A percentile compares a stretch with the other conserved stretches of the same genome.
phyloP scores from a whole-genome alignment of 495 filamentous ascomycete species.

The Penicillium bovifimosum region DNA sequence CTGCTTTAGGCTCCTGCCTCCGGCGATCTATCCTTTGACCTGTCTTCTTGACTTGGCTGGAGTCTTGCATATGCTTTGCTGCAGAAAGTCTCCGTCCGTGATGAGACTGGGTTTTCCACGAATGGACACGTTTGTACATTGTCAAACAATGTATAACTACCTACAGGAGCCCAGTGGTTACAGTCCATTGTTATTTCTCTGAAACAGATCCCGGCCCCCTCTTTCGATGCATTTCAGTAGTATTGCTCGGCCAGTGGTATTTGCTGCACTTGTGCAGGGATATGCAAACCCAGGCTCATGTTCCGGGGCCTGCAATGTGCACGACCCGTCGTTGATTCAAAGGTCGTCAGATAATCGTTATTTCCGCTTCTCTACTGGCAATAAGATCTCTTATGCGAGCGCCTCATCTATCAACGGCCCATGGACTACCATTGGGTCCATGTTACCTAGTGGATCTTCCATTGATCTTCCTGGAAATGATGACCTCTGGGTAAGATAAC shows the following conservation, averaged over 20 bases:
- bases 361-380: slow-evolving; percentile 69
- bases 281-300: slow-evolving; percentile 54
- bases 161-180: neutral
- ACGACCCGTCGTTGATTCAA: slow-evolving; percentile 61
- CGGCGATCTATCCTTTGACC: neutral
- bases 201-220: neutral
- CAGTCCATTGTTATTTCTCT: neutral
- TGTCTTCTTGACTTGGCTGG: too few species aligned
- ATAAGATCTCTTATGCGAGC: slow-evolving; percentile 58
- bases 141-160: neutral
- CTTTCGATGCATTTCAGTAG: slow-evolving; percentile 4
- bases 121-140: neutral
- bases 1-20: too few species aligned
- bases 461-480: slow-evolving; percentile 56
- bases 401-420: slow-evolving; percentile 57
- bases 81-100: neutral
- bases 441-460: slow-evolving; percentile 52
- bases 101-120: slow-evolving; percentile 1
- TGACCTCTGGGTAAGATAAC: slow-evolving; percentile 55
- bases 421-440: slow-evolving; percentile 58
- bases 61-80: neutral
- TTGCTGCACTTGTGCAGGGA: slow-evolving; percentile 28
- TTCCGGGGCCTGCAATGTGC: slow-evolving; percentile 54
- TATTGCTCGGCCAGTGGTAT: slow-evolving; percentile 5
- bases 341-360: slow-evolving; percentile 59